Evolutionary conservation across 2,329 filamentous ascomycete species (phyloP), one percentile per base, ranked within the genome.

Genomic region (Diaporthe aspalathi): DNA sequence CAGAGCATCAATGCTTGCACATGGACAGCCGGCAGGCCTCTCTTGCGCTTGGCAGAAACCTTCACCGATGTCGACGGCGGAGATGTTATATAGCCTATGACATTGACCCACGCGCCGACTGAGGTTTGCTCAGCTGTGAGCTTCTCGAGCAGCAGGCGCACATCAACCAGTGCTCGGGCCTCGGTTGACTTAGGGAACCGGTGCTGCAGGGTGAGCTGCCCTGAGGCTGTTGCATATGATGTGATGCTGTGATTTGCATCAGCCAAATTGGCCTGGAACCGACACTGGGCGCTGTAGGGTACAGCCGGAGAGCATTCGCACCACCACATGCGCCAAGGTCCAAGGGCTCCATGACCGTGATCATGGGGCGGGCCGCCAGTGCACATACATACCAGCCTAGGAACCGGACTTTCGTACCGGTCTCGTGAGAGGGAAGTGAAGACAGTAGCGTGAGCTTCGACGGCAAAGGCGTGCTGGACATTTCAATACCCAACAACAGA

Each of bases 91-190:
- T 97, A 97, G 7, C 95, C 95, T 74, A 98, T 89, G 4, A 98
- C 87, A 79, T 98, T 97, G 63, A 98, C 81, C 94, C 95, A 98
- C 72, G 92, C 87, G n/a, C 95, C 95, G 32, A 92, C 83, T 65
- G 90, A 86, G 67, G 92, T 87, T 65, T 93, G 86, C 70, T 91
- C 87, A 27, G 86, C 81, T 24, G 88, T 89, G 71, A 96, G 82
- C 12, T 83, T 86, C 76, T 91, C 87, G 6, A 97, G 86, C 3
- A 97, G 81, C 74, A 95, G 88, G 67, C 89, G 87, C 72, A 97
- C 86, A 76, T 96, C 89, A 45, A 97, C 93, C 47, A 84, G 78
- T 1, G 89, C 91, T 62, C 81, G 81, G 50, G 87, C 81, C 54
- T 82, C 80, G 68, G 79, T 79, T 56, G 77, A 78, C 22, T 77